Conservation (phyloP, 768 basidiomycete species). For the Exsudoporus frostii region DNA sequence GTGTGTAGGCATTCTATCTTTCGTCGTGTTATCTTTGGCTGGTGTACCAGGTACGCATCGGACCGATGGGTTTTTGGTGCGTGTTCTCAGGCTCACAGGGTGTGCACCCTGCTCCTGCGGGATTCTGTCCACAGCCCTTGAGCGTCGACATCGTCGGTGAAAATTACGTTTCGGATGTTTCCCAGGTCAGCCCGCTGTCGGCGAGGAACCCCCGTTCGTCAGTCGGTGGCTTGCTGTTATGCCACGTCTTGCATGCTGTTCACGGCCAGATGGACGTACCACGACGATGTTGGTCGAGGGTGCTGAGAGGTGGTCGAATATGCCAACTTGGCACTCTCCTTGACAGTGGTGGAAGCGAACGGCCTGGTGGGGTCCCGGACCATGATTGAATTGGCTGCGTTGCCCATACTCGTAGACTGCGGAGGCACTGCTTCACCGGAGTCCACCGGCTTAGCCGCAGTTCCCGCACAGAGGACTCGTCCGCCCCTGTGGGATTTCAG, state of each 20-base stretch:
- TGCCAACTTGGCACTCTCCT: neutral
- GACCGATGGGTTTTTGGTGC: neutral
- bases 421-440: constrained; percentile 3
- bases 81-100: neutral
- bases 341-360: too few species aligned
- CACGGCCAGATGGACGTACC: neutral
- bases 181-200: constrained; percentile 34
- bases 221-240: constrained; percentile 21
- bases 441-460: neutral
- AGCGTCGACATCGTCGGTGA: constrained; percentile 41
- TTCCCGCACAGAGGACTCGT: neutral
- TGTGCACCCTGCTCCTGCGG: constrained; percentile 39
- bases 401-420: constrained; percentile 10
- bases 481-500: constrained; percentile 2
- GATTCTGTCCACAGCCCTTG: constrained; percentile 43
- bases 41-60: neutral
- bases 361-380: too few species aligned
- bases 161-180: constrained; percentile 42
- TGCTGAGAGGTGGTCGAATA: neutral
- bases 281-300: neutral
- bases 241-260: too few species aligned
- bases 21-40: constrained; percentile 8
- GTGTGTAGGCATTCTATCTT: neutral
- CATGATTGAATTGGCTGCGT: neutral
- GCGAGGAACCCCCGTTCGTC: constrained; percentile 33